Base-by-base conservation (phyloP, 352 stramenopile genomes). In the Phytophthora sansomeana region DNA sequence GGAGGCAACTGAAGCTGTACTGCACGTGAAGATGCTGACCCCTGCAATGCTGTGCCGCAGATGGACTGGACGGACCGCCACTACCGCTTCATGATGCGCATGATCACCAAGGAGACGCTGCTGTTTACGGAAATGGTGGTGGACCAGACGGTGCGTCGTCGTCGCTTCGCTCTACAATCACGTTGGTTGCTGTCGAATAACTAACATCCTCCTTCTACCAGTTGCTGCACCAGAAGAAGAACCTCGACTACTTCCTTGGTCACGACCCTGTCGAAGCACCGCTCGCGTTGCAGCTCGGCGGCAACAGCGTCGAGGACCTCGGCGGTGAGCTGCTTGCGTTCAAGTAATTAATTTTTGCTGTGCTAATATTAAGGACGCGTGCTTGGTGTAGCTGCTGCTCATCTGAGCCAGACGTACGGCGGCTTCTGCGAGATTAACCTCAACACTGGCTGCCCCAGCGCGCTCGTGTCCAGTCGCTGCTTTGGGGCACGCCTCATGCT, bases 101-200 rank as follows among this genome's bases (percentile, higher is more conserved):
- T 98, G 33, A 89, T 99, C 67, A 98, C 96, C 6, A 87, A 90
- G 56, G 74, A 80, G 43, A 99, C 96, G 19, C 70, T 98, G 33
- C 74, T 99, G 16, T 99, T 98, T 76, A 99, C 96, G 9, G 98
- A 99, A 83, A 99, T 99, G 98, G 89, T 99, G 19, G 96, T 98
- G 38, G 95, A 98, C 43, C 93, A 98, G 66, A 99, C 97, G 11
- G 86, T 99, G 41, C 46, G 78, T 69, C 36, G 29, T 16, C 33
- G 29, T 14, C 13, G 28, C 6, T 57, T 24, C 3, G 21, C 21
- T 24, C 21, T 24, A 24, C 21, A 24, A 24, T 16, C 11, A 36
- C 16, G 11, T 21, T 17, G 26, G 30, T 7, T 10, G 13, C 9
- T 67, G 28, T 10, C 21, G 21, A 24, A 24, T 24, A 33, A 33